Conservation (phyloP, 805 yeast genomes). For the Metschnikowia proteae region DNA sequence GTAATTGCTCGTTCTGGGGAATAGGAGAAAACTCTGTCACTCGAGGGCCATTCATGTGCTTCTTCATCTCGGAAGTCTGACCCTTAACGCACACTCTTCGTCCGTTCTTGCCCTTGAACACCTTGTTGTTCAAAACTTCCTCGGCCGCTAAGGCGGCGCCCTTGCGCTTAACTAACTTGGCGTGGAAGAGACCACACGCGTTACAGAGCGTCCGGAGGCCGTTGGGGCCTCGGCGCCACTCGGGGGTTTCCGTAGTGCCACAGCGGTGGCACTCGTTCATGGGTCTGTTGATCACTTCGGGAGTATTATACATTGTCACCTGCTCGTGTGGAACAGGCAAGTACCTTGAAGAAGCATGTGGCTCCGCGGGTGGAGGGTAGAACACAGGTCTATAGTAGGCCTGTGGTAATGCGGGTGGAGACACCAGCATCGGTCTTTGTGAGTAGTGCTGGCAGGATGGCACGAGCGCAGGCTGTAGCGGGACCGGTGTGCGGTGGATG, state of each 20-base stretch:
- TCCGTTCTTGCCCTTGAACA: slow-evolving; percentile 43
- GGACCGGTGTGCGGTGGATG: not conserved
- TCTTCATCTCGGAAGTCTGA: slow-evolving; percentile 6
- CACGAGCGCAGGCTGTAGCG: not conserved
- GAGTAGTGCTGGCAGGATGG: slow-evolving; percentile 8
- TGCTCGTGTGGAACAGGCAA: slow-evolving; percentile 1
- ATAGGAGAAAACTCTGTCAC: slow-evolving; percentile 12
- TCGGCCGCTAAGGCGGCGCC: slow-evolving; percentile 29
- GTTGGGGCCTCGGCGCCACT: slow-evolving; percentile 44
- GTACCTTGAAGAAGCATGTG: not conserved
- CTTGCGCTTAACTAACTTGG: slow-evolving; percentile 33
- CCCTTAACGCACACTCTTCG: slow-evolving; percentile 36
- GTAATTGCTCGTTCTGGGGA: slow-evolving; percentile 1
- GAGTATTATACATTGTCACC: slow-evolving; percentile 7
- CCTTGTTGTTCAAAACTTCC: slow-evolving; percentile 42
- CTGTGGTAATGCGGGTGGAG: slow-evolving; percentile 5
- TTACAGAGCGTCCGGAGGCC: slow-evolving; percentile 44
- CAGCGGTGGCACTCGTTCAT: slow-evolving; percentile 42
- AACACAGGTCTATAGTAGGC: slow-evolving; percentile 5
- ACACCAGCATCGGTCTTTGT: slow-evolving; percentile 1
- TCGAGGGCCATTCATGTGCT: slow-evolving; percentile 4
- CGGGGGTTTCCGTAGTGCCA: slow-evolving; percentile 45
- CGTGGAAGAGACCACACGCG: slow-evolving; percentile 43
- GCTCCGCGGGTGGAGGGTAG: slow-evolving; percentile 1
- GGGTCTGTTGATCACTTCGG: slow-evolving; percentile 20